These are phyloP conservation scores for Sugiyamaella castrensis DNA, from an alignment of 1,139 yeast genomes.

Conservation along the genomic window DNA sequence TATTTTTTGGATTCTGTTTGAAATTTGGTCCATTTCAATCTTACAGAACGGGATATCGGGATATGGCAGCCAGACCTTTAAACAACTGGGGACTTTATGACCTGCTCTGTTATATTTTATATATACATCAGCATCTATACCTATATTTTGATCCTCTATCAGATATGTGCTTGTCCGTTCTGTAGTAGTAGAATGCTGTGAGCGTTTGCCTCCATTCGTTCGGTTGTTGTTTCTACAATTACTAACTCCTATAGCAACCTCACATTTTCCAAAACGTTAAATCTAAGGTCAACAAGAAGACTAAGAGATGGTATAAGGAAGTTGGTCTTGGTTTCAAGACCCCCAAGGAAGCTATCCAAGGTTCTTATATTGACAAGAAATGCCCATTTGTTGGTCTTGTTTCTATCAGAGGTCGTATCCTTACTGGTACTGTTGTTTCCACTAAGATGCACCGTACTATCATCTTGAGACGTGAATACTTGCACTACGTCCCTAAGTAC, in stretches of 20 bases:
- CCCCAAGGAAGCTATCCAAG: constrained; percentile 98
- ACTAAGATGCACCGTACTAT: constrained; percentile 99
- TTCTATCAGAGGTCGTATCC: constrained; percentile 99
- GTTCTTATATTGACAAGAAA: constrained; percentile 99
- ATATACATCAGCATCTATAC: too few relatives aligned
- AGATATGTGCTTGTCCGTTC: too few relatives aligned
- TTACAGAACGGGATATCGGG: too few relatives aligned
- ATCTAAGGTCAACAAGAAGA: constrained; percentile 97
- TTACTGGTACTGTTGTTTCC: constrained; percentile 94
- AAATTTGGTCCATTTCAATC: too few relatives aligned
- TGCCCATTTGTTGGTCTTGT: constrained; percentile 98
- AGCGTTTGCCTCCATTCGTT: too few relatives aligned
- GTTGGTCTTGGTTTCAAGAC: constrained; percentile 99
- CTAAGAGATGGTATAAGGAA: constrained; percentile 99
- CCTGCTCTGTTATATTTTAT: too few relatives aligned
- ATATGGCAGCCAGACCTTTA: too few relatives aligned
- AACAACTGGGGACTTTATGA: too few relatives aligned
- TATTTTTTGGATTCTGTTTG: too few relatives aligned
- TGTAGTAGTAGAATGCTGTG: too few relatives aligned
- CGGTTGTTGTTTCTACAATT: background rate
- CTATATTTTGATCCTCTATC: background rate
- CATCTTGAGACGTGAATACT: constrained; percentile 99
- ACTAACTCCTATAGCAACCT: constrained; percentile 70
- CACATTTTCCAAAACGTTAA: constrained; percentile 99
- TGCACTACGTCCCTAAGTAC: constrained; percentile 99